Evolutionary conservation across 225 moss, liverwort and hornwort genomes (phyloP), one percentile per base, ranked within the genome.

Genomic region (Marchantia paleacea): DNA sequence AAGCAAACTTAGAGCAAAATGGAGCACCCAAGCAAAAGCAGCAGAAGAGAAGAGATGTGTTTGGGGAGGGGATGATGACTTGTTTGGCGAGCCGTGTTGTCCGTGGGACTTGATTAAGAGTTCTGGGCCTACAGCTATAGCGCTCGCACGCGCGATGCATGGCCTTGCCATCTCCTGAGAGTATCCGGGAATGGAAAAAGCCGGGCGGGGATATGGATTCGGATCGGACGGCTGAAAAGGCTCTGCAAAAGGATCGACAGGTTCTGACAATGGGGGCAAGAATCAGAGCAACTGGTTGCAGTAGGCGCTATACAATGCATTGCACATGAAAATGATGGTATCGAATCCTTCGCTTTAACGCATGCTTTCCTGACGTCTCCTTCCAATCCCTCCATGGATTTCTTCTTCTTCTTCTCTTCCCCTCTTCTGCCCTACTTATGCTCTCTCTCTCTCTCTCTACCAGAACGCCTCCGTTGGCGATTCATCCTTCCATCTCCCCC

Each of bases 31-130:
- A 61, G 18, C 11, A 8, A 8, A 61, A 61, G 61, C 61, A 5
- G 18, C 61, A 19, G 18, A 19, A 55, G 8, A 55, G 15, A 8
- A 8, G 10, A 55, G 55, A 15, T 55, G 15, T 8, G 55, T 8
- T 55, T 8, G 26, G 66, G 66, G 66, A 7, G 10, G 16, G n/a
- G 66, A 28, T 66, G 66, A 66, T 66, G 66, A 66, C 66, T 66
- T 66, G 11, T n/a, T 0, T 2, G 66, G 66, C 66, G 66, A 28
- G 66, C 66, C 66, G 66, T 66, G 66, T 66, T 28, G 66, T 66
- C 66, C 66, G 66, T 66, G 66, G 66, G 66, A 66, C 66, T 66
- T 66, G 66, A 66, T 66, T 66, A 9, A 12, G 39, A 39, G 66
- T 66, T 66, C 66, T 66, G 66, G 66, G 24, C 66, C 66, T 66